Base-by-base conservation (phyloP, 2,329 filamentous ascomycete species). In the Penicillium griseofulvum region DNA sequence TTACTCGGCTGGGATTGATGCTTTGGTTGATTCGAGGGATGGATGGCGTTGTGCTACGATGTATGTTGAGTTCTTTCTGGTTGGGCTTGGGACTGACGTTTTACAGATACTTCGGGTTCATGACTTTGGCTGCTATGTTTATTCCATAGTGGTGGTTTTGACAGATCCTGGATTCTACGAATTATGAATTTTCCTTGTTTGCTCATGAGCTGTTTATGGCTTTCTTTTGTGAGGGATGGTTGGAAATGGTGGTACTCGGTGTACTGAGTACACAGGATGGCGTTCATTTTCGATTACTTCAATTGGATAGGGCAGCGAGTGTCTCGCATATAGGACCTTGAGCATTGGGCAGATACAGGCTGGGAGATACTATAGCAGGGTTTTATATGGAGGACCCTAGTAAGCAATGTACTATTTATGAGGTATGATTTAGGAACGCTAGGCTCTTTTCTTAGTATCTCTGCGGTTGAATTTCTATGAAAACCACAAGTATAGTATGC, bases 101-200 rank as follows among this genome's bases (percentile, higher is more conserved):
- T 42, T 43, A 16, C 36, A 75, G 73, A 54, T 75, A 75, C 54
- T 74, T 75, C 41, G 70, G 69, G 5, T 74, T 74, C 45, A 75
- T 75, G 73, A 62, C 68, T 37, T 45, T 70, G 4, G 68, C 72
- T 16, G 73, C 73, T 19, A 68, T 75, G 59, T 71, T 74, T 49
- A 71, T 75, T 52, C 68, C 68, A 33, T 74, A 61, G 22, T 4
- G 22, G 4, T 22, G 22, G 22, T 22, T 4, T 22, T 4, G 4
- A 22, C 22, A 4, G 22, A 22, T 22, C 22, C 22, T 22, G 22
- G 22, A 2, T 22, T 22, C 22, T 22, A 61, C 43, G 60, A 59
- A 24, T 57, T 26, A 65, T 49, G 59, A 63, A 50, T 60, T 45
- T 54, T 41, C 7, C 61, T 57, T 49, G 5, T 53, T 9, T 29